phyloP scores from a whole-genome alignment of 257 asterid genomes.

The Solanum pennellii region DNA sequence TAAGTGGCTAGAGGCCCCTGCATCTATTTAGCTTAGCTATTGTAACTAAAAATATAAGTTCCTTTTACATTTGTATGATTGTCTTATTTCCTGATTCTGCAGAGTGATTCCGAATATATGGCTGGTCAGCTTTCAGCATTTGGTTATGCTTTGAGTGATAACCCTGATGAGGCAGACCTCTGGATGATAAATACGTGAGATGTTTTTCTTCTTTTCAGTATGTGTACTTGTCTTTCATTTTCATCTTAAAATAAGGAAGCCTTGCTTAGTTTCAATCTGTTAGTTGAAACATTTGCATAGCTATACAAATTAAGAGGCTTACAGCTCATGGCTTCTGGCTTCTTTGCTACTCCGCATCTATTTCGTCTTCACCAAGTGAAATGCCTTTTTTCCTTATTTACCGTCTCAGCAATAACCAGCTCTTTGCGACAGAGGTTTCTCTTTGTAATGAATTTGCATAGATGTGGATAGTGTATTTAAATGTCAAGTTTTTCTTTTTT shows the following conservation, averaged over 20 bases:
- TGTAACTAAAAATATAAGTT: not conserved
- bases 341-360: not conserved
- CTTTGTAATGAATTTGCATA: not conserved
- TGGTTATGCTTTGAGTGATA: slow-evolving; percentile 77
- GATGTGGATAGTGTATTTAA: not conserved
- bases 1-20: not conserved
- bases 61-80: slow-evolving; percentile 2
- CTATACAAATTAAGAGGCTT: not conserved
- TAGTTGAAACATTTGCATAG: not conserved
- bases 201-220: not conserved
- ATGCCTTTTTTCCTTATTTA: not conserved
- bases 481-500: not conserved
- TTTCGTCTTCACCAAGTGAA: not conserved
- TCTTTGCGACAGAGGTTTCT: not conserved
- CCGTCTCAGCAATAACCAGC: not conserved
- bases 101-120: slow-evolving; percentile 99
- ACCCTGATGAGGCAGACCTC: slow-evolving; percentile 87
- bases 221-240: not conserved
- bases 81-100: slow-evolving; percentile 5
- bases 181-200: slow-evolving; percentile 97
- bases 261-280: not conserved
- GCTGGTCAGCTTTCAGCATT: slow-evolving; percentile 97
- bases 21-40: not conserved
- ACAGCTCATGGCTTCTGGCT: not conserved
- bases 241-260: not conserved